A percentile compares a stretch with the other conserved stretches of the same genome.
Evolutionary conservation across 805 yeast species (phyloP).

Genomic region (Candida quercuum): DNA sequence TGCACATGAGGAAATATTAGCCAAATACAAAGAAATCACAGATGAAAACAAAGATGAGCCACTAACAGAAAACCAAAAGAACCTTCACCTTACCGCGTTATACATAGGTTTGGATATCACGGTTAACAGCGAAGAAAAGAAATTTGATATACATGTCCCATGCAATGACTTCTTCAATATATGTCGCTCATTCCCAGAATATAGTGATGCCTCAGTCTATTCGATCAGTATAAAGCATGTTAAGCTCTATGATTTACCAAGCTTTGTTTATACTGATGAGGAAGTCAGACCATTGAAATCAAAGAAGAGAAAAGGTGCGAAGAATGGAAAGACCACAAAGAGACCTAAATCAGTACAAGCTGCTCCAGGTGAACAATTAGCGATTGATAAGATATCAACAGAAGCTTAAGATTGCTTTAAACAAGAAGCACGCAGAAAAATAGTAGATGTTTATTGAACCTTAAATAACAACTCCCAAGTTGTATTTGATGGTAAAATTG

Average conservation of each 20-base stretch:
- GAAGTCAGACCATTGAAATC: slow-evolving; percentile 69
- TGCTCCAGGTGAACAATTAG: background rate
- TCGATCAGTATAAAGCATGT: slow-evolving; percentile 67
- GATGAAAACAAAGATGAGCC: slow-evolving; percentile 31
- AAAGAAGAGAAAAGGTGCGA: slow-evolving; percentile 46
- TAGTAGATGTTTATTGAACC: no score
- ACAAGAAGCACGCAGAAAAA: no score
- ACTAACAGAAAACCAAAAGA: slow-evolving; percentile 25
- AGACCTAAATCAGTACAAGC: slow-evolving; percentile 27
- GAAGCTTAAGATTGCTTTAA: background rate
- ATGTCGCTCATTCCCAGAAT: slow-evolving; percentile 72
- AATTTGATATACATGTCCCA: slow-evolving; percentile 81
- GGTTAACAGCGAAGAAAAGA: slow-evolving; percentile 39
- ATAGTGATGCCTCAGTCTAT: slow-evolving; percentile 47
- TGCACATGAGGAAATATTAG: slow-evolving; percentile 42
- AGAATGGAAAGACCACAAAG: slow-evolving; percentile 30
- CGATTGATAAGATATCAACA: background rate
- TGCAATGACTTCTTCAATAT: slow-evolving; percentile 83
- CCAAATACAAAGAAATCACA: slow-evolving; percentile 28
- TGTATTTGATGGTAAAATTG: no score
- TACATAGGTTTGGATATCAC: slow-evolving; percentile 68
- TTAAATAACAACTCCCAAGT: no score
- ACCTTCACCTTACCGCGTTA: slow-evolving; percentile 63
- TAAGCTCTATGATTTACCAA: slow-evolving; percentile 75
- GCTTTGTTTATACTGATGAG: slow-evolving; percentile 76